Evolutionary conservation across 2,329 filamentous ascomycete species (phyloP), one percentile per base, ranked within the genome.

Genomic region (Emmonsia crescens): DNA sequence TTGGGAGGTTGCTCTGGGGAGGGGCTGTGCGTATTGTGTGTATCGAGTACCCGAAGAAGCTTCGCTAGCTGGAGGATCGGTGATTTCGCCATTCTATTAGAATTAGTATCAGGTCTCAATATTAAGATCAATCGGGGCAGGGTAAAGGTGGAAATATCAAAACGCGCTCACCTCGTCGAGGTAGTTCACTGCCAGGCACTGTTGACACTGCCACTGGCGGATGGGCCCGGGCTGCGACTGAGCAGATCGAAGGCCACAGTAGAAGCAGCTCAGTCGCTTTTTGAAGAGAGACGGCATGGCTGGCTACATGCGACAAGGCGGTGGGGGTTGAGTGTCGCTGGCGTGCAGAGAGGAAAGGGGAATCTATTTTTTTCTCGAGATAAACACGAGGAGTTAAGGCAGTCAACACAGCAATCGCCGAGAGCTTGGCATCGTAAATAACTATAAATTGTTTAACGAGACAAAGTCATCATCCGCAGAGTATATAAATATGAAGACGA

Each of bases 151-250:
- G 29, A 44, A 33, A 21, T 5, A 27, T 44, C 29, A 46, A 21
- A 56, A 57, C 46, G 40, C 42, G 72, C 79, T 63, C 77, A 94
- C 91, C 78, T 93, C 82, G 72, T 99, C 94, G 38, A 96, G 80
- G 77, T 90, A 89, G 75, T 97, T 99, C 63, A 87, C 85, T 21
- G 92, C 89, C 69, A 94, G 89, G 79, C 94, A 99, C 64, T 83
- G 79, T 24, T 82, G 76, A 75, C 91, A 96, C 54, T 85, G 79
- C 76, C 92, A 96, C 69, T 85, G 82, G 72, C 80, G 81, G 61
- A 84, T 79, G 59, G 72, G 71, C 36, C 83, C 82, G 68, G 85
- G 82, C 68, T 83, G 85, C 65, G 75, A 78, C 61, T 83, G 79
- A 40, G 80, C 78, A 40, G 88, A 88, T 67, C 83, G 84, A 72